Conservation (phyloP, 352 stramenopile genomes). For the Globisporangium nagaii region DNA sequence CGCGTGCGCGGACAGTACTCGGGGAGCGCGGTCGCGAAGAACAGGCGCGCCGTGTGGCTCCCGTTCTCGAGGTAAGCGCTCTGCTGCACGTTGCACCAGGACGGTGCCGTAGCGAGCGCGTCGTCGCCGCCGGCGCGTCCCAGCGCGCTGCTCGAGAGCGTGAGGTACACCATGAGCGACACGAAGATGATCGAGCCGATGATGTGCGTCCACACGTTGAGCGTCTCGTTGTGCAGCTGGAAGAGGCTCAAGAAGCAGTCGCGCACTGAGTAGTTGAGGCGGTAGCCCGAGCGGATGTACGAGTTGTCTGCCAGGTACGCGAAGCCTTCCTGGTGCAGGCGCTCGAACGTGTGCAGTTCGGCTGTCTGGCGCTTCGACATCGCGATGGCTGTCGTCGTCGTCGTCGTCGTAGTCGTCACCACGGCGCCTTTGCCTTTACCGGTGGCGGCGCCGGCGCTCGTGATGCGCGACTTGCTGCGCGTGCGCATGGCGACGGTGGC, state of each 20-base stretch:
- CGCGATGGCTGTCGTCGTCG: conserved; percentile 4
- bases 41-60: conserved; percentile 42
- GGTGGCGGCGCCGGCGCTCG: background rate
- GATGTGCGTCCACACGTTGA: conserved; percentile 88
- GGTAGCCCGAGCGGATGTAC: conserved; percentile 85
- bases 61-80: conserved; percentile 36
- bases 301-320: conserved; percentile 81
- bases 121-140: conserved; percentile 4
- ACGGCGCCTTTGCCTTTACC: background rate
- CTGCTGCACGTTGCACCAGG: conserved; percentile 26
- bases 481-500: conserved; percentile 12
- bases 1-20: conserved; percentile 33
- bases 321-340: conserved; percentile 73
- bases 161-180: conserved; percentile 68
- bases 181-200: conserved; percentile 83
- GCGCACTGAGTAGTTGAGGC: conserved; percentile 72
- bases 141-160: conserved; percentile 49
- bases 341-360: conserved; percentile 69
- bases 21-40: conserved; percentile 34
- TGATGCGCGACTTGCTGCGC: conserved; percentile 10
- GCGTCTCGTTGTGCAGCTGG: conserved; percentile 86
- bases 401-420: conserved; percentile 5
- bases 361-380: background rate
- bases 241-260: conserved; percentile 82
- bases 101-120: conserved; percentile 10